Base-by-base conservation (phyloP, 2,329 filamentous ascomycete genomes). In the Fusarium circinatum region DNA sequence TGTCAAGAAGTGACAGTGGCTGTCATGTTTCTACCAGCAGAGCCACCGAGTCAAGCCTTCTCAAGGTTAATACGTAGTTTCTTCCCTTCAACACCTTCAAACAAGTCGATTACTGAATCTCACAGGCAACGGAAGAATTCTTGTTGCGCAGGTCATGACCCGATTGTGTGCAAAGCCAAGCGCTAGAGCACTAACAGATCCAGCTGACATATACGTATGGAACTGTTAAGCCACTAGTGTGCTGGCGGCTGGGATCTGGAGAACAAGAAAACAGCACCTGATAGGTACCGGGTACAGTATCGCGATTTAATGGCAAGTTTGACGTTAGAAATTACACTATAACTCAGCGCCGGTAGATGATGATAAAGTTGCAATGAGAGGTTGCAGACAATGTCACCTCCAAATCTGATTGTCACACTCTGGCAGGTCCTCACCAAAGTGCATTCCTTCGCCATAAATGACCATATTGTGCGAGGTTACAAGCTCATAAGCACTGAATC, bases 121-220 rank as follows among this genome's bases (percentile, higher is more conserved):
- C 15, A 24, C 6, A 5, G 42, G 42, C 17, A 45, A 17, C 17
- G 42, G 4, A 45, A 6, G 2, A 1, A 13, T 15, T 20, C 30
- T 20, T 36, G 0, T 26, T 36, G n/a, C 13, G 3, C 6, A 20
- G n/a, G 5, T 22, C 12, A 6, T 20, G 30, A 15, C n/a, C 22
- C 4, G 11, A 51, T 51, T 20, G 9, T 20, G n/a, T 17, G 14
- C 4, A 26, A 26, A 15, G 7, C 1, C 2, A 12, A 38, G 20
- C 22, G 49, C 10, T 39, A 28, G 14, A 5, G 34, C 24, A 22
- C 34, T 39, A 54, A 39, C 34, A 28, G 3, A 3, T 3, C 4
- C 7, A 5, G 24, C 1, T 3, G 18, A 4, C 2, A 28, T 4
- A 4, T n/a, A 0, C 2, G 3, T 3, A 18, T 8, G 18, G 1